Conservation (phyloP, 495 filamentous ascomycete genomes). For the Penicillium herquei region DNA sequence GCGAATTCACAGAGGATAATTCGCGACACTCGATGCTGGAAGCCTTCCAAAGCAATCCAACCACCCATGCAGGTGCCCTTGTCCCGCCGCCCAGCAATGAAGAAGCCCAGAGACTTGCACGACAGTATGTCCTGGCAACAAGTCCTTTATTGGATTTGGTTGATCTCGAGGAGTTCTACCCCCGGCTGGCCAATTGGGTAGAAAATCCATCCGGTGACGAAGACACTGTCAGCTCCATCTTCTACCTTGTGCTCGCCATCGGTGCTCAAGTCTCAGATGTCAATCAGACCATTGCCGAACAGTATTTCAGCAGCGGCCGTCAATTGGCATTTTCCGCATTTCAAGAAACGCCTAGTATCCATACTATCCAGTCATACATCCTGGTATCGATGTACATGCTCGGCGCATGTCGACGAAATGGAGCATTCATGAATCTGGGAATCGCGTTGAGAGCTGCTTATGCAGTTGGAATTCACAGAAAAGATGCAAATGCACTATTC, state of each 20-base stretch:
- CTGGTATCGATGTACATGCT: slow-evolving; percentile 62
- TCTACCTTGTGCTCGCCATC: slow-evolving; percentile 60
- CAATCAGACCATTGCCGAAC: slow-evolving; percentile 38
- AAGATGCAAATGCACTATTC: slow-evolving; percentile 58
- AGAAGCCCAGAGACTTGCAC: slow-evolving; percentile 36
- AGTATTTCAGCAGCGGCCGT: slow-evolving; percentile 57
- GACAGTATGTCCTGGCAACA: slow-evolving; percentile 43
- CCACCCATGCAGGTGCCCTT: slow-evolving; percentile 28
- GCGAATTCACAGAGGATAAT: slow-evolving; percentile 67
- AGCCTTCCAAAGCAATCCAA: slow-evolving; percentile 44
- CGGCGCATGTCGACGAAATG: slow-evolving; percentile 58
- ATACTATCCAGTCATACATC: slow-evolving; percentile 57
- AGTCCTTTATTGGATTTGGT: slow-evolving; percentile 41
- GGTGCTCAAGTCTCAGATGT: slow-evolving; percentile 56
- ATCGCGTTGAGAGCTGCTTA: slow-evolving; percentile 59
- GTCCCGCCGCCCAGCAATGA: slow-evolving; percentile 31
- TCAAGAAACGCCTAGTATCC: slow-evolving; percentile 53
- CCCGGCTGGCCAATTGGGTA: slow-evolving; percentile 41
- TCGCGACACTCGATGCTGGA: slow-evolving; percentile 68
- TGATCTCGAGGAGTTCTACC: slow-evolving; percentile 35
- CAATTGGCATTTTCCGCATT: slow-evolving; percentile 54
- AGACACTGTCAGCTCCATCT: slow-evolving; percentile 50
- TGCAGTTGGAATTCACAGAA: slow-evolving; percentile 60
- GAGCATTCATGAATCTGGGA: slow-evolving; percentile 54
- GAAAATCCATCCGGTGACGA: slow-evolving; percentile 40